Percentiles rank a stretch among this genome's conserved stretches.
phyloP scores from a whole-genome alignment of 2,329 filamentous ascomycete genomes.

The Diplodia scrobiculata region DNA sequence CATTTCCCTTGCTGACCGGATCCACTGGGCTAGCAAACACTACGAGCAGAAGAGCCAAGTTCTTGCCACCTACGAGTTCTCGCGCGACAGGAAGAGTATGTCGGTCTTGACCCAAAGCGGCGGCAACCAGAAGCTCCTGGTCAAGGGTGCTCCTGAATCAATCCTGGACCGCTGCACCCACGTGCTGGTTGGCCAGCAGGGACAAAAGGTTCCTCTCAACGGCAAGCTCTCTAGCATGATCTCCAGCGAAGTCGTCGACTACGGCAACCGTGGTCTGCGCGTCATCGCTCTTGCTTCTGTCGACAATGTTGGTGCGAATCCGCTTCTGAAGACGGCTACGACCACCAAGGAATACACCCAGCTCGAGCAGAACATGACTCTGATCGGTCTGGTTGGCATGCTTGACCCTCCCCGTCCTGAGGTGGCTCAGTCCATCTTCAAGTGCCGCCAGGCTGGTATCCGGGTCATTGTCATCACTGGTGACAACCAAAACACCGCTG shows the following conservation, averaged over 20 bases:
- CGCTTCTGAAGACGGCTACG: slow-evolving; percentile 73
- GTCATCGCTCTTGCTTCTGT: slow-evolving; percentile 90
- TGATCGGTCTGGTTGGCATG: slow-evolving; percentile 94
- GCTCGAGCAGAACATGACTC: slow-evolving; percentile 90
- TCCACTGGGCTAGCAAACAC: slow-evolving; percentile 79
- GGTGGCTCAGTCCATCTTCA: slow-evolving; percentile 79
- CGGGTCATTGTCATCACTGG: slow-evolving; percentile 97
- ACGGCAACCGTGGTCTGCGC: slow-evolving; percentile 88
- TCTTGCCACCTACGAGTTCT: slow-evolving; percentile 92
- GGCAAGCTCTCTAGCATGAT: slow-evolving; percentile 70
- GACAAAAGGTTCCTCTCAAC: slow-evolving; percentile 73
- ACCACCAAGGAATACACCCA: slow-evolving; percentile 80
- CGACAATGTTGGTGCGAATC: slow-evolving; percentile 71
- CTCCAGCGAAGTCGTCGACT: slow-evolving; percentile 78
- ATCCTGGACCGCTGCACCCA: slow-evolving; percentile 90
- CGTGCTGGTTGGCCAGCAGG: slow-evolving; percentile 73
- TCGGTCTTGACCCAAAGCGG: slow-evolving; percentile 81
- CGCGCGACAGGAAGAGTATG: slow-evolving; percentile 98
- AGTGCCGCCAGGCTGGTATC: slow-evolving; percentile 91
- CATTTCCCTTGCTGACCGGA: slow-evolving; percentile 59
- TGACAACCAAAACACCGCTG: slow-evolving; percentile 95
- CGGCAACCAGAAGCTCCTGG: slow-evolving; percentile 75
- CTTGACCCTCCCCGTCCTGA: slow-evolving; percentile 93
- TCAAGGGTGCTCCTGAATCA: slow-evolving; percentile 95
- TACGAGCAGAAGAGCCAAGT: slow-evolving; percentile 77